Evolutionary conservation across 352 stramenopile genomes (phyloP).

Genomic region (Globisporangium splendens): DNA sequence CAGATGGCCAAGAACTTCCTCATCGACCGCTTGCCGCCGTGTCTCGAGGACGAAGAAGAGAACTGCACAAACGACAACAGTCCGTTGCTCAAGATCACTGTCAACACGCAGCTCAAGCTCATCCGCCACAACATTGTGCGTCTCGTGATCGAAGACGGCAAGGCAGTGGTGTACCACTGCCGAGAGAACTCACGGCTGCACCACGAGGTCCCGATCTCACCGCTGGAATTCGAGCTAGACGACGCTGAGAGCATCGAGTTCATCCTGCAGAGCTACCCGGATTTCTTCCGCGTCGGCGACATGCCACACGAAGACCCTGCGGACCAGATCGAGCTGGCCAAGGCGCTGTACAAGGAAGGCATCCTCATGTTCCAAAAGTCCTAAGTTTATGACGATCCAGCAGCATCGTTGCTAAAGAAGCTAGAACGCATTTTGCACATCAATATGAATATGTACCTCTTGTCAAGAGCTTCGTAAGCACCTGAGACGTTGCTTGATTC

Average conservation of each 20-base stretch:
- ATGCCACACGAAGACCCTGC: conserved; percentile 68
- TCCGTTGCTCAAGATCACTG: conserved; percentile 74
- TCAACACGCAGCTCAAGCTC: conserved; percentile 75
- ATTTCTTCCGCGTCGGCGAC: conserved; percentile 75
- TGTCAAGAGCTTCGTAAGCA: not conserved
- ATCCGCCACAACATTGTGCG: conserved; percentile 64
- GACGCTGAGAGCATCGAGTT: conserved; percentile 80
- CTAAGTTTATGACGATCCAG: conserved; percentile 6
- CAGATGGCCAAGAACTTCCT: conserved; percentile 85
- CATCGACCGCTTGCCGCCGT: conserved; percentile 68
- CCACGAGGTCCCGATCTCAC: conserved; percentile 63
- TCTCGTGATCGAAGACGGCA: conserved; percentile 73
- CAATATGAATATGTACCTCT: not conserved
- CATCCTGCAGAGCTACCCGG: conserved; percentile 68
- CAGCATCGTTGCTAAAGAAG: not conserved
- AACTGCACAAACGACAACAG: conserved; percentile 76
- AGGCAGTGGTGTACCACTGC: conserved; percentile 76
- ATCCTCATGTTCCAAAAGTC: conserved; percentile 73
- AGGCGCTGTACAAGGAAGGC: conserved; percentile 73
- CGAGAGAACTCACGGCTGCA: conserved; percentile 77
- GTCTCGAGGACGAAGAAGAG: conserved; percentile 72
- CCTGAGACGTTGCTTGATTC: not conserved
- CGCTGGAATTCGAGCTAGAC: conserved; percentile 77
- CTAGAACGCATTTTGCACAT: no score
- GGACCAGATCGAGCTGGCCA: conserved; percentile 67